A percentile compares a stretch with the other conserved stretches of the same genome.
Evolutionary conservation across 139 green algal species (phyloP).

Genomic region (Coelastrella sp.): DNA sequence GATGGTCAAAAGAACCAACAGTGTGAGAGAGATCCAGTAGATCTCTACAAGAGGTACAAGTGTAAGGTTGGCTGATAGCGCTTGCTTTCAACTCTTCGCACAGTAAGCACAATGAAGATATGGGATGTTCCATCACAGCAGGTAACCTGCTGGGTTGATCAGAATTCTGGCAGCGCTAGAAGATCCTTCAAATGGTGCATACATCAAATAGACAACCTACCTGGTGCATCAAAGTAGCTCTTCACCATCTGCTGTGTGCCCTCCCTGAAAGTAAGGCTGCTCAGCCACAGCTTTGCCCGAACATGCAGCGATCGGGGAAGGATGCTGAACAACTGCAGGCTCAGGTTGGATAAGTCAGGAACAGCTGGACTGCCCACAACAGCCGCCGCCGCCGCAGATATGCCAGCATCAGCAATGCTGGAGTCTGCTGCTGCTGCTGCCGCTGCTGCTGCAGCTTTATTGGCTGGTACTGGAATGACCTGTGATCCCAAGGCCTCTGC

Average conservation of each 20-base stretch:
- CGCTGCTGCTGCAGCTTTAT: not conserved
- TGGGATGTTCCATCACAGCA: too few relatives aligned
- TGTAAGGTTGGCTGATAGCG: too few relatives aligned
- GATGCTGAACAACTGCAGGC: slow-evolving; percentile 16
- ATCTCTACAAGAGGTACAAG: not conserved
- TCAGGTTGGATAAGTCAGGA: not conserved
- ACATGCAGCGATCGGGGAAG: not conserved
- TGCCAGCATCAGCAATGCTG: not conserved
- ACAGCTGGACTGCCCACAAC: not conserved
- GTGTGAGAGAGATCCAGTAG: not conserved
- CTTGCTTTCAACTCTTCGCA: too few relatives aligned
- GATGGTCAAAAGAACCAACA: too few relatives aligned
- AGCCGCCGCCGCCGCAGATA: not conserved
- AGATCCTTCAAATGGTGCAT: not conserved
- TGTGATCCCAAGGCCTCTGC: not conserved
- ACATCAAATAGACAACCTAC: not conserved
- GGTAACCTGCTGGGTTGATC: too few relatives aligned
- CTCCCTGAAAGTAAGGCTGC: not conserved
- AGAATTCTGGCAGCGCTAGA: too few relatives aligned
- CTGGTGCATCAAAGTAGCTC: slow-evolving; percentile 43
- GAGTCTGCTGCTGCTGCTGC: not conserved
- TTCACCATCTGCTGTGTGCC: not conserved
- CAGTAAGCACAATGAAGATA: too few relatives aligned
- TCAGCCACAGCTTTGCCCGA: not conserved
- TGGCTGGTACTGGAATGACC: not conserved